Base-by-base conservation (phyloP, 371 early-diverging fungal genomes). In the Mortierella sp. region DNA sequence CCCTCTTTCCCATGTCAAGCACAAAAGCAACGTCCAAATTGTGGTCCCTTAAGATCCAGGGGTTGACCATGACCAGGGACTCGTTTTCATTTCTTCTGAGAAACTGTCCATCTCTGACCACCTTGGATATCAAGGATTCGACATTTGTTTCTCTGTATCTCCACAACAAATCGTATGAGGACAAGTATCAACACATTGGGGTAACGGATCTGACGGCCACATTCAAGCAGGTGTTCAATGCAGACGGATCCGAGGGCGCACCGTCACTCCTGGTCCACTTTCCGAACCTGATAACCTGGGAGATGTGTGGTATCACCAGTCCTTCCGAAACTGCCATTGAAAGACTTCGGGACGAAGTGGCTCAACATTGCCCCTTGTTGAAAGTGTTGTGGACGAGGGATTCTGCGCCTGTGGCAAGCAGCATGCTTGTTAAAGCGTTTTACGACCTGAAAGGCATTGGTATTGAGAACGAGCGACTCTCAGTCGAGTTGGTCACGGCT, bases 401-500 rank as follows among this genome's bases (percentile, higher is more conserved):
- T 10, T 10, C 7, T 34, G 7, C 34, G 10, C 34, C 34, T 8
- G 13, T 21, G 26, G 13, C 48, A 3, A 23, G 13, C 18, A 9
- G 5, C 23, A 9, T 48, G 48, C 23, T 24, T 8, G 3, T 8
- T 5, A 7, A 10, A 7, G 48, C 7, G 3, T 48, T 48, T 24
- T 2, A 13, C 10, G 8, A 23, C 23, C 48, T 48, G 19, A 26
- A 14, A 24, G 24, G 5, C 2, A 23, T 48, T 3, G 8, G 24
- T 24, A 5, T 48, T 3, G 5, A 23, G 8, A 21, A 48, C 24
- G 23, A 13, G 10, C 3, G 23, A 2, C 10, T 54, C 21, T 54
- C 54, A 23, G 6, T 39, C 26, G 41, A 38, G n/a, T 8, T 54
- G 12, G 23, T 21, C 54, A 54, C 39, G 54, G 54, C 54, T 9